Evolutionary conservation across 805 yeast species (phyloP), one percentile per base, ranked within the genome.

Genomic region (Zygoascus flipseniorum): DNA sequence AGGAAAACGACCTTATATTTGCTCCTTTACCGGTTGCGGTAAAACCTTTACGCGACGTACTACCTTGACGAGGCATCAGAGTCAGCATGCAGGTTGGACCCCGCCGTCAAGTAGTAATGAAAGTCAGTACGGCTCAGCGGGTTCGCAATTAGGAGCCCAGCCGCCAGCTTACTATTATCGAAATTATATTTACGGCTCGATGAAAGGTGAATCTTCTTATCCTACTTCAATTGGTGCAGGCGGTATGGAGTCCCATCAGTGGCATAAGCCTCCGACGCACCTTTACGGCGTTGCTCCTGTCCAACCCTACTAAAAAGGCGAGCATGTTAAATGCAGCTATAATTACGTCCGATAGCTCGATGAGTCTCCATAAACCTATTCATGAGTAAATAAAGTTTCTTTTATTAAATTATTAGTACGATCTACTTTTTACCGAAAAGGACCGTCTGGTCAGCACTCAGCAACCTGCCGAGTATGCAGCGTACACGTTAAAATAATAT

Each of bases 1-100:
- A 60, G 96, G 96, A 0, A 78, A 78, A 57, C 86, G 89, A 64
- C 96, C 96, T 11, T 89, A 82, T 66, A 83, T 78, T 60, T 89
- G 97, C 67, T 73, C 77, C 14, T 83, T 72, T 61, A 65, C 67
- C 6, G 62, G 62, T 32, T 89, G 96, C 71, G 83, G 81, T 14
- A 89, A 88, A 65, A 71, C 85, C 50, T 89, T 89, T 61, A 88
- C 96, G 95, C 88, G 87, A 19, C 78, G 86, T 63, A 81, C 87
- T 16, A 86, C 87, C 61, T 80, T 86, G 83, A 80, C 85, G 8
- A 73, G 95, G 60, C 95, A 86, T 66, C 72, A 77, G 54, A 80
- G 77, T 63, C 71, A 83, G 39, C 95, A 86, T 44, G 63, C 52
- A 5, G 8, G 8, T 13, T 35, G 39, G 39, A 35, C 39, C 8